These are phyloP conservation scores for Russula abietina DNA, from an alignment of 768 basidiomycete species.

Conservation along the genomic window DNA sequence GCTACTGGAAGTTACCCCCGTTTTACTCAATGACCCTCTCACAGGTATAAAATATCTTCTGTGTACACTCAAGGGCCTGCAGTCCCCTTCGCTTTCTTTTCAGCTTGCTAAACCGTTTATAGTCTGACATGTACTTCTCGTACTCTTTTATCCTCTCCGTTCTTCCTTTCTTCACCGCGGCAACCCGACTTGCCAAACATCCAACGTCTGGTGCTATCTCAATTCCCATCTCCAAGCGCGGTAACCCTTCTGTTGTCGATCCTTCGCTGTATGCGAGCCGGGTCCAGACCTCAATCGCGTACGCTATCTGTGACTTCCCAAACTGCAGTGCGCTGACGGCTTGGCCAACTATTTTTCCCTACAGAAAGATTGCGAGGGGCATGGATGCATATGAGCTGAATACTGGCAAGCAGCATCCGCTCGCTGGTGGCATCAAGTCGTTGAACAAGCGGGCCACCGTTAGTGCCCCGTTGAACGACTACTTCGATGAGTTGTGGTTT, in stretches of 20 bases:
- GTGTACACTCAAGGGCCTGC: not conserved
- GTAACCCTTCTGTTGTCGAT: no score
- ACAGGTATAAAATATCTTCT: not conserved
- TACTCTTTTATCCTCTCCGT: not conserved
- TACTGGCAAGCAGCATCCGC: not conserved
- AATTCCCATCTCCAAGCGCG: conserved; percentile 3
- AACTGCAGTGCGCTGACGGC: not conserved
- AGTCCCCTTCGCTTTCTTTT: not conserved
- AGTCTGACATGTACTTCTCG: not conserved
- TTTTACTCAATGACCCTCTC: no score
- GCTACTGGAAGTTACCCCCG: no score
- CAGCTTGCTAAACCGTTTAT: not conserved
- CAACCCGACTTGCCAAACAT: not conserved
- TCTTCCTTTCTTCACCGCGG: not conserved
- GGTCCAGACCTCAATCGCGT: not conserved
- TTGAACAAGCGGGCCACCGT: no score
- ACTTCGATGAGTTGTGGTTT: no score
- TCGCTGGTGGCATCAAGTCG: not conserved
- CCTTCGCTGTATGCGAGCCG: not conserved
- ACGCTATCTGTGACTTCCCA: not conserved
- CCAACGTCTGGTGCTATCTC: not conserved
- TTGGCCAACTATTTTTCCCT: no score
- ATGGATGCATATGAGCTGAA: conserved; percentile 5
- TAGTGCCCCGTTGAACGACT: no score
- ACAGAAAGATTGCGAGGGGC: conserved; percentile 12